Evolutionary conservation across 768 basidiomycete species (phyloP), one percentile per base, ranked within the genome.

Genomic region (Jaapia argillacea): DNA sequence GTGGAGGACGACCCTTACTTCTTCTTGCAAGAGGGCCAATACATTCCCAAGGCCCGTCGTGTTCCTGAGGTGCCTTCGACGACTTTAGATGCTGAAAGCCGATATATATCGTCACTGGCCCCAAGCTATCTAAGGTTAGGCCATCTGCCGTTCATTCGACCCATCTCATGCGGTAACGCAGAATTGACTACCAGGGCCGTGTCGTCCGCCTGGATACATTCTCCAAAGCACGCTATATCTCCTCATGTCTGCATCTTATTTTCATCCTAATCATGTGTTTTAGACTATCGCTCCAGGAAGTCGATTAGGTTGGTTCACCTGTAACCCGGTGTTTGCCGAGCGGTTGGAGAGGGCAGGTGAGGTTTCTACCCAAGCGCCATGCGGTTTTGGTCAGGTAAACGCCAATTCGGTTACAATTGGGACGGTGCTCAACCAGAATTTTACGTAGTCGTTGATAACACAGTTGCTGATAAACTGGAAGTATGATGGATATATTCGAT

Each of bases 1-100:
- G 77, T 83, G 43, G 85, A 89, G 64, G 86, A 90, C 51, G 86
- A 88, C 59, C 86, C 87, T 3, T 87, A 88, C 59, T 79, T 75
- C 60, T 84, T 85, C 64, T 64, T 87, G 20, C 84, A 86, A 55
- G 62, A 77, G 48, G 74, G 72, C 0, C 48, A 60, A 2, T 86
- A 82, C 57, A 54, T 67, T 5, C 70, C 67, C 4, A 73, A 73
- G 47, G 48, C 51, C 23, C 60, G 59, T 24, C 67, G 64, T 18
- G 47, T 47, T 43, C 42, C 38, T 2, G 42, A 40, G 18, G 43
- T 44, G n/a, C 41, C 46, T 24, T 36, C 33, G 28, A 6, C 45
- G 4, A 47, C 42, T 46, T 63, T 52, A 46, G 63, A 54, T 22
- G 70, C 69, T 24, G 65, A 68, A 20, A 68, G 67, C 26, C 55